Evolutionary conservation across 1,139 yeast species (phyloP), one percentile per base, ranked within the genome.

Genomic region (Kodamaea fungicola): DNA sequence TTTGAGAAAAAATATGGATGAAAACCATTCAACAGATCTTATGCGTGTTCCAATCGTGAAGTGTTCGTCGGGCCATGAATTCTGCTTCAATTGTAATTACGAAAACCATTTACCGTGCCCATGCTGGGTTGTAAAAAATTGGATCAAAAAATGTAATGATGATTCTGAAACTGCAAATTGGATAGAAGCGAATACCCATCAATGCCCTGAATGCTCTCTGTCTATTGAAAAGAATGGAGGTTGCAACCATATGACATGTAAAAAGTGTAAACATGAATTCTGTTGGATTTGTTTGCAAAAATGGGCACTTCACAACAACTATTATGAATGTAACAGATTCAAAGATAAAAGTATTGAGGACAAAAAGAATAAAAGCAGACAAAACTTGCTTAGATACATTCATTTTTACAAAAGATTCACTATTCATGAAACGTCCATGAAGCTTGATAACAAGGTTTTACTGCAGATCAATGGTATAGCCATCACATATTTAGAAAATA

Each of bases 221-320:
- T 45, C 51, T 1, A 82, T 82, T 43, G 89, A 86, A 52, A 85
- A 90, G 55, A 84, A 83, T 55, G 97, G 97, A 23, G 97, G 97
- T 0, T 92, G 97, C 61, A 90, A 92, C 61, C 98, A 92, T 62
- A 90, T 92, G 96, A 75, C 80, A 0, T 92, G 99, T 58, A 68
- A 76, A 5, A 83, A 80, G 44, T 92, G 99, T 59, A 57, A 59
- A 8, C 64, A 78, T 55, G 87, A 90, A 53, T 92, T 89, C 57
- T 92, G 99, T 57, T 92, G 99, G 99, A 80, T 89, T 34, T 92
- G 99, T 59, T 59, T 78, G 49, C 83, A 82, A 6, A 73, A 68
- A 25, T 94, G 98, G 98, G 52, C 56, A 1, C 64, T 63, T n/a
- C 98, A 92, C 61, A 68, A 71, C 27, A 65, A 72, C 35, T 80